Evolutionary conservation across 805 yeast genomes (phyloP).

Genomic region (Sugiyamaella marilandica): DNA sequence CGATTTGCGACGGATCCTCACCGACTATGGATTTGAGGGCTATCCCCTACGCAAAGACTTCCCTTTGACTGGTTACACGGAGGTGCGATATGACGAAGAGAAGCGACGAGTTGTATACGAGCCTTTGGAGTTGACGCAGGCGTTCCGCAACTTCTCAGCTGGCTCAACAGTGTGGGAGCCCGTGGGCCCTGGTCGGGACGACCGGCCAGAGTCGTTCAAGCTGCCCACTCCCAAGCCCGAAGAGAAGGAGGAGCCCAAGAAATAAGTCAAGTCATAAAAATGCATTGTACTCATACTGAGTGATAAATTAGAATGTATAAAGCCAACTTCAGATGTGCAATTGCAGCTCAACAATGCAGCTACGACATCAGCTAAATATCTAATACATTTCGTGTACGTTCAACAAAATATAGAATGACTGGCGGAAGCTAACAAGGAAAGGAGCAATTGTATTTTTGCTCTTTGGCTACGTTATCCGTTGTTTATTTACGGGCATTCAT

Average conservation of each 20-base stretch:
- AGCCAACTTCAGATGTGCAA: background rate
- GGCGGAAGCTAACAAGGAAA: too few relatives aligned
- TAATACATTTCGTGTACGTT: background rate
- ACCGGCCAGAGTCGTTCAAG: slow-evolving; percentile 73
- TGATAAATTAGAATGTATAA: background rate
- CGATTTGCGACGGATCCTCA: slow-evolving; percentile 81
- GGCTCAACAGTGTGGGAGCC: slow-evolving; percentile 91
- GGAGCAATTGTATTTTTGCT: too few relatives aligned
- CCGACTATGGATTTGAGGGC: slow-evolving; percentile 90
- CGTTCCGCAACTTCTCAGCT: slow-evolving; percentile 84
- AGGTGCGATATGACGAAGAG: slow-evolving; percentile 85
- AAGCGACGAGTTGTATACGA: slow-evolving; percentile 85
- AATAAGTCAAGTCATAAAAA: slow-evolving; percentile 20
- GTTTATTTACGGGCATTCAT: background rate
- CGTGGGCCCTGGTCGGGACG: slow-evolving; percentile 81
- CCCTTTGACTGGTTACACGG: slow-evolving; percentile 90
- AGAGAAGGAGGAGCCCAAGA: slow-evolving; percentile 44
- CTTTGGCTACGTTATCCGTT: background rate
- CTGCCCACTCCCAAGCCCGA: slow-evolving; percentile 81
- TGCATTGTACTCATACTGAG: background rate
- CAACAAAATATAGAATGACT: background rate
- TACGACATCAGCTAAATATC: background rate
- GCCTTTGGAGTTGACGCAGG: slow-evolving; percentile 87
- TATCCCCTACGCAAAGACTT: slow-evolving; percentile 88
- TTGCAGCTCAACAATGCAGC: background rate